Evolutionary conservation across 2,329 filamentous ascomycete genomes (phyloP).

Genomic region (Trichoderma afroharzianum): DNA sequence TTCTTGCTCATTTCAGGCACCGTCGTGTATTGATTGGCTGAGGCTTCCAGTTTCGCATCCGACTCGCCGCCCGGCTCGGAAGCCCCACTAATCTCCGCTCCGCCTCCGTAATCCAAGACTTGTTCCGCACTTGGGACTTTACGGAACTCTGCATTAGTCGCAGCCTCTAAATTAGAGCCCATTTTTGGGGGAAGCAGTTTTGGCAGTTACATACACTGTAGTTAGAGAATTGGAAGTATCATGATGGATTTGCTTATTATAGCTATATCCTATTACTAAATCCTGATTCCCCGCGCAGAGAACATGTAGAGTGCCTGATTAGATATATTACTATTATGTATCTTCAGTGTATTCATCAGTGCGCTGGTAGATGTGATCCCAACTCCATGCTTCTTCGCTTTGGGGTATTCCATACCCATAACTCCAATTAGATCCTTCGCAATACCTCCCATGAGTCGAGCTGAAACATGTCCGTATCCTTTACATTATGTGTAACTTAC

Average conservation of each 20-base stretch:
- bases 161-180: background rate
- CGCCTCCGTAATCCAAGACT: background rate
- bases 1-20: background rate
- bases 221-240: background rate
- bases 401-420: background rate
- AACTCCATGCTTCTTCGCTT: background rate
- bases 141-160: background rate
- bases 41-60: background rate
- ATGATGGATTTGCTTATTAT: background rate
- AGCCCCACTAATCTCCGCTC: constrained; percentile 6
- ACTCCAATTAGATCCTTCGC: background rate
- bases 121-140: background rate
- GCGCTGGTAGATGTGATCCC: background rate
- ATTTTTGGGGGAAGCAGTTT: background rate
- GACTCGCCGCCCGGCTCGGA: background rate
- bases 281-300: background rate
- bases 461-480: background rate
- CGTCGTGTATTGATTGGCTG: background rate
- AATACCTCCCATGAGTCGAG: background rate
- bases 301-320: background rate
- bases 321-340: background rate
- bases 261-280: background rate
- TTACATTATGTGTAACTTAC: background rate
- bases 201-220: background rate
- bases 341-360: background rate